A percentile compares a stretch with the other conserved stretches of the same genome.
Conservation (phyloP, 2,329 filamentous ascomycete species). For the Pestalotiopsis sp. region DNA sequence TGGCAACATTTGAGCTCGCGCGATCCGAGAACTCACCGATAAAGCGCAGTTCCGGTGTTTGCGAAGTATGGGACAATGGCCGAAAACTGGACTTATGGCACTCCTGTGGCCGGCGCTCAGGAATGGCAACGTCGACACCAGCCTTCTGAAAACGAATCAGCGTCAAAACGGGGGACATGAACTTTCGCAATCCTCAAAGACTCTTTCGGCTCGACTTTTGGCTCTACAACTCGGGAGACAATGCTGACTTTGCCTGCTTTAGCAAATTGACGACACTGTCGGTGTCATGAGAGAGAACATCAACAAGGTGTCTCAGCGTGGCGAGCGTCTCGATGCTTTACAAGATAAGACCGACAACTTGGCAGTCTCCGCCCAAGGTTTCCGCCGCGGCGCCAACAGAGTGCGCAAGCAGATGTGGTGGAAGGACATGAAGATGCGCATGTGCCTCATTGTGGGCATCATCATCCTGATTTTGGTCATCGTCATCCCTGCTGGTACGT, state of each 20-base stretch:
- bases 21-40: background rate
- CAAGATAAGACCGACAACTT: conserved; percentile 76
- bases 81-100: background rate
- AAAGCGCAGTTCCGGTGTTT: background rate
- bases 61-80: background rate
- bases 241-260: conserved; percentile 21
- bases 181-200: background rate
- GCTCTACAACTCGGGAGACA: background rate
- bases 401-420: conserved; percentile 99
- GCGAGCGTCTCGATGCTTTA: conserved; percentile 46
- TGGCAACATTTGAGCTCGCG: background rate
- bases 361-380: conserved; percentile 89
- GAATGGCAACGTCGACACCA: background rate
- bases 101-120: background rate
- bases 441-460: conserved; percentile 90
- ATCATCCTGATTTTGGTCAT: conserved; percentile 92
- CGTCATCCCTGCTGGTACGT: conserved; percentile 87
- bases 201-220: background rate
- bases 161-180: background rate
- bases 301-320: conserved; percentile 93
- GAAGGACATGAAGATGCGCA: conserved; percentile 99
- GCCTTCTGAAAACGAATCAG: background rate
- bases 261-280: conserved; percentile 98
- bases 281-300: conserved; percentile 97
- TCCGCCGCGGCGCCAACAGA: conserved; percentile 93